These are phyloP conservation scores for Prunus mume DNA, from an alignment of 306 rosid genomes.

Conservation along the genomic window DNA sequence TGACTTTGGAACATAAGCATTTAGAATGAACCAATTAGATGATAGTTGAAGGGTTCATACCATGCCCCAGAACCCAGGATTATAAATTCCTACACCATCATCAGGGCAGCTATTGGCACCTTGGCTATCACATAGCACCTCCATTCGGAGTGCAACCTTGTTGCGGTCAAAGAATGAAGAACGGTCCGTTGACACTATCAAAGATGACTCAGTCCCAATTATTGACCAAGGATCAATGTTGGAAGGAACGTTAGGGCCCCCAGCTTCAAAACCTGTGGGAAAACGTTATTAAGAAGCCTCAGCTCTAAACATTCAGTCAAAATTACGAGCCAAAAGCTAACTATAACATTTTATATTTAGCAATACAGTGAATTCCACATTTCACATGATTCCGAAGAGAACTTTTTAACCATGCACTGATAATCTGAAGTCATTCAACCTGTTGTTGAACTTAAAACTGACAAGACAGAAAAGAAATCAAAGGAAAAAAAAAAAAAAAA, in stretches of 20 bases:
- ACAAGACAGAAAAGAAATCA: background rate
- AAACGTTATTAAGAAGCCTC: constrained; percentile 4
- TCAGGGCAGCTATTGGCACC: constrained; percentile 61
- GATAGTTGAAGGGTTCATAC: constrained; percentile 33
- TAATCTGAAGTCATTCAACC: background rate
- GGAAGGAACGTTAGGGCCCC: constrained; percentile 83
- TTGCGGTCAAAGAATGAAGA: constrained; percentile 74
- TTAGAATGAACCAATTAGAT: background rate
- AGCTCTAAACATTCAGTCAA: constrained; percentile 26
- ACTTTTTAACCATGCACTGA: background rate
- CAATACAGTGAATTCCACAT: background rate
- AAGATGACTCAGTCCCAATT: constrained; percentile 58
- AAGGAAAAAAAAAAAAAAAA: background rate
- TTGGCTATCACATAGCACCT: constrained; percentile 66
- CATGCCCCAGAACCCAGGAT: constrained; percentile 95
- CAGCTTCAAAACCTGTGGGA: constrained; percentile 86
- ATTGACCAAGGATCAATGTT: constrained; percentile 83
- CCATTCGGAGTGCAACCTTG: constrained; percentile 77
- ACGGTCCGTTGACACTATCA: constrained; percentile 69
- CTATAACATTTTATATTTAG: background rate
- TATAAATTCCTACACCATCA: constrained; percentile 74
- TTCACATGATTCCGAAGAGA: background rate
- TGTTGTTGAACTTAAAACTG: background rate
- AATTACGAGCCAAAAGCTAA: background rate
- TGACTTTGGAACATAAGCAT: too few relatives aligned